Evolutionary conservation across 176 grass and related monocot species (phyloP).

Genomic region (Carex kokanica): DNA sequence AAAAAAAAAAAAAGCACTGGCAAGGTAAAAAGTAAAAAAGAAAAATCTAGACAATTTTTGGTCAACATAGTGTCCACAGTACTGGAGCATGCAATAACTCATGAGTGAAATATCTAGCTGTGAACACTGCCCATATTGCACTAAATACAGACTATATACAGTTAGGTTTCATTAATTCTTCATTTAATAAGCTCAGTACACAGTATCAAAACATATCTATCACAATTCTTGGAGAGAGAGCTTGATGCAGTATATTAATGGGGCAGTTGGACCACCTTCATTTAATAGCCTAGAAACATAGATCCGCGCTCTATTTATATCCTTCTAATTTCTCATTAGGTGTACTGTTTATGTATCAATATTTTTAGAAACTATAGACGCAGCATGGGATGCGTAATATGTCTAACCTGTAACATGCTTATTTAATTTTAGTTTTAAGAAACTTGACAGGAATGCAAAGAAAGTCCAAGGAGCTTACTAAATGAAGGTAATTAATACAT

Average conservation of each 20-base stretch:
- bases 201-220: constrained; percentile 12
- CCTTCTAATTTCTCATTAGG: background rate
- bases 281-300: constrained; percentile 10
- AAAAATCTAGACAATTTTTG: background rate
- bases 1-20: too few species aligned
- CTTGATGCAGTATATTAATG: background rate
- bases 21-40: too few species aligned
- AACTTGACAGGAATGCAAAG: background rate
- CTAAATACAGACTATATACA: background rate
- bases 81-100: constrained; percentile 14
- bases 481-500: background rate
- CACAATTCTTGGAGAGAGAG: constrained; percentile 13
- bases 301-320: background rate
- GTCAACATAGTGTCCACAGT: background rate
- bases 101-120: background rate
- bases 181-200: constrained; percentile 27
- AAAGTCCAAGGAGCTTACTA: background rate
- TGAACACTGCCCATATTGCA: background rate
- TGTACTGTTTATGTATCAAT: background rate
- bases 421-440: background rate
- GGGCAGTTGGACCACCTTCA: constrained; percentile 14
- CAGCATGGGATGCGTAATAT: background rate
- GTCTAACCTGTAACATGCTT: background rate
- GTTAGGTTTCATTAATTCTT: constrained; percentile 29
- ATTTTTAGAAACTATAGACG: background rate